Evolutionary conservation across 768 basidiomycete species (phyloP).

Genomic region (Collybia sordida): DNA sequence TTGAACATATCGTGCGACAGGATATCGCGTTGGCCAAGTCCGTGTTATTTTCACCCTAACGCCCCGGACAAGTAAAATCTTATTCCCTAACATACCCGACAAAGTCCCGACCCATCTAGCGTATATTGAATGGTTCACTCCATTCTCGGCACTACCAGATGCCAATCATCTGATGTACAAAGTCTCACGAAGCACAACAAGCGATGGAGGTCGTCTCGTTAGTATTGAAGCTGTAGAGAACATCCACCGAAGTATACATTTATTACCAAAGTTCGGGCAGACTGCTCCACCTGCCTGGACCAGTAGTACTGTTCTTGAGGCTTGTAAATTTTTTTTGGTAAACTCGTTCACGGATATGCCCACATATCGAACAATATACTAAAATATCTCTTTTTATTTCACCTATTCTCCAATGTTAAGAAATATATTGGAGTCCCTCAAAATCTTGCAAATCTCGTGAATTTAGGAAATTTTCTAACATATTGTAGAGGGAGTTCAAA

Average conservation of each 20-base stretch:
- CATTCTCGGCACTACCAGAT: constrained; percentile 19
- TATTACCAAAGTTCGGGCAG: too few species aligned
- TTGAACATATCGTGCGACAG: constrained; percentile 7
- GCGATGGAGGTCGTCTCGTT: constrained; percentile 8
- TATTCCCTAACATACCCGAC: constrained; percentile 4
- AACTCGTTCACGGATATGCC: constrained; percentile 22
- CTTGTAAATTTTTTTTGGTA: constrained; percentile 20
- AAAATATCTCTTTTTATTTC: too few species aligned
- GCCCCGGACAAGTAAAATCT: neutral
- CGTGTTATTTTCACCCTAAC: constrained; percentile 21
- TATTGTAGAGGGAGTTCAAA: too few species aligned
- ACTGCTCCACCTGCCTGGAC: constrained; percentile 24
- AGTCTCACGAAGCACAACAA: constrained; percentile 10
- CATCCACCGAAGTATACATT: too few species aligned
- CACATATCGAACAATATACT: constrained; percentile 14
- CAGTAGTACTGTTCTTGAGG: constrained; percentile 25
- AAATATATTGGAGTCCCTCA: too few species aligned
- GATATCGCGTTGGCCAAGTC: constrained; percentile 22
- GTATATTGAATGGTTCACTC: too few species aligned
- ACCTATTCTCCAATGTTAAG: too few species aligned
- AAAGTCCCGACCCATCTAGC: constrained; percentile 15
- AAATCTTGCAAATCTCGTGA: too few species aligned
- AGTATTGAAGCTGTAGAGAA: too few species aligned
- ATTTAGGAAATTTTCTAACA: too few species aligned
- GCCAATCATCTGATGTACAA: constrained; percentile 20